Evolutionary conservation across 140 eudicot genomes (phyloP).

Genomic region (Anethum foeniculum): DNA sequence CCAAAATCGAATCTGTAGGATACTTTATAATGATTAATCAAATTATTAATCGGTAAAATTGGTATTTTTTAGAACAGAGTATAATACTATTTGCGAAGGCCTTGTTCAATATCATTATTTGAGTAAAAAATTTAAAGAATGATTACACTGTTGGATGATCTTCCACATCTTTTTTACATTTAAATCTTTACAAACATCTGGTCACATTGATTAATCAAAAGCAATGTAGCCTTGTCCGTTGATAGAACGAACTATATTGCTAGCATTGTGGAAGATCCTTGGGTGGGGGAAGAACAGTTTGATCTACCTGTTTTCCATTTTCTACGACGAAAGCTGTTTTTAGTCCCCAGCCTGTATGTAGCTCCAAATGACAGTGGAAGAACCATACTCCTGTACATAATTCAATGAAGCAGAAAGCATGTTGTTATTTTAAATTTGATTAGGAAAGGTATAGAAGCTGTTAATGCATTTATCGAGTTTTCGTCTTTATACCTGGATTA

Average conservation of each 20-base stretch:
- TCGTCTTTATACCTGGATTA: conserved; percentile 28
- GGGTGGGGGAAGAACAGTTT: neutral
- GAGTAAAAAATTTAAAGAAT: neutral
- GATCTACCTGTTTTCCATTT: neutral
- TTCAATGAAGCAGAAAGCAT: neutral
- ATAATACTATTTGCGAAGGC: too few species aligned
- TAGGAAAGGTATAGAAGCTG: neutral
- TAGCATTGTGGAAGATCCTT: neutral
- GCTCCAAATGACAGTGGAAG: conserved; percentile 11
- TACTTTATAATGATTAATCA: too few species aligned
- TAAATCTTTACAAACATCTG: neutral
- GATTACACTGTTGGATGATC: neutral
- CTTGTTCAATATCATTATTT: neutral
- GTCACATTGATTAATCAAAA: neutral
- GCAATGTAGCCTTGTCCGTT: neutral
- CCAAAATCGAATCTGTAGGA: too few species aligned
- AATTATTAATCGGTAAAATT: too few species aligned
- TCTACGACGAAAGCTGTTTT: conserved; percentile 5
- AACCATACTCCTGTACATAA: neutral
- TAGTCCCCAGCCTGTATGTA: conserved; percentile 7
- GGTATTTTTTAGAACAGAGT: too few species aligned
- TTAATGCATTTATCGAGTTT: neutral
- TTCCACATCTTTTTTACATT: neutral
- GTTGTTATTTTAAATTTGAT: neutral
- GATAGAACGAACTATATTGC: neutral